Base-by-base conservation (phyloP, 2,329 filamentous ascomycete genomes). In the Penicillium freii region DNA sequence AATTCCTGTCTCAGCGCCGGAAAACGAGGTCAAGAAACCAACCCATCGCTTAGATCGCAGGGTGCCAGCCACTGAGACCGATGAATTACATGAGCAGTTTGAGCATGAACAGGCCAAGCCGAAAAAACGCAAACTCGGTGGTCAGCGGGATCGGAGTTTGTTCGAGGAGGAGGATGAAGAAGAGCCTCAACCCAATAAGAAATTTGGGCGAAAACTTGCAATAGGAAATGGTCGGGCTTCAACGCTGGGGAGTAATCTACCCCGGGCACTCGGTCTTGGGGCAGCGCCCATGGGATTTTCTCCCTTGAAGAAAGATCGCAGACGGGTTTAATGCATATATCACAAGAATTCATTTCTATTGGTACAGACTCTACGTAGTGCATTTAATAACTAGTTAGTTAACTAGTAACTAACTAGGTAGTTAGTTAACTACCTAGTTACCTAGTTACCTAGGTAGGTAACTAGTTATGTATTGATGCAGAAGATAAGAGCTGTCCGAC, bases 41-140 rank as follows among this genome's bases (percentile, higher is more conserved):
- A 7, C n/a, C 9, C 52, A 50, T 25, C 53, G 54, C 4, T 21
- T 48, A 17, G 55, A 50, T 44, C 46, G 42, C 19, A 60, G 54
- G 5, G 23, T 49, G 38, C 50, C 56, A 31, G 10, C 38, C 4
- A 56, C 60, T 23, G 48, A 78, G 9, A 43, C 50, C 10, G 57
- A 64, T 39, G 59, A 58, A 25, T 46, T 56, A 33, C 52, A 47
- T 42, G 77, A 60, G 43, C 44, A 60, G n/a, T 40, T 54, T n/a
- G 60, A 64, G 15, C 64, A 62, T n/a, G 64, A 58, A 8, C 77
- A 74, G 21, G 68, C 70, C 60, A 80, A 69, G 61, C 87, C 84
- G 70, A 91, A 88, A 80, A 92, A 88, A 78, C 84, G 88, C 61
- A 92, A 91, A 74, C 76, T 90, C 1, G 85, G 87, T 4, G 77